Evolutionary conservation across 371 early-diverging fungal species (phyloP).

Genomic region (Mycotypha africana): DNA sequence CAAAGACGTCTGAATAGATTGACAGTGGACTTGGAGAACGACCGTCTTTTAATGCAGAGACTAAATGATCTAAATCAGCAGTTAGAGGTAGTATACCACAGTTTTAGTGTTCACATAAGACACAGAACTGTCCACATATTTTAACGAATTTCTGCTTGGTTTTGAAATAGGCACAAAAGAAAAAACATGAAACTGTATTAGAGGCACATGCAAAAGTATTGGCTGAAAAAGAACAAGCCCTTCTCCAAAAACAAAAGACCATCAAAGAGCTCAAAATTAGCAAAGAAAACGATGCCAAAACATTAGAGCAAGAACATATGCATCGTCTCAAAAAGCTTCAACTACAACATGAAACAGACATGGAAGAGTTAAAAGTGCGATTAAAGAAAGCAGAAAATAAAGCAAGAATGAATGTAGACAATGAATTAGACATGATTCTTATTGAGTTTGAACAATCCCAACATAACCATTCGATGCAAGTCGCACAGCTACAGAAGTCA

Average conservation of each 20-base stretch:
- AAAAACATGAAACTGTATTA: slow-evolving; percentile 36
- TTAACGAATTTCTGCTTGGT: too few species aligned
- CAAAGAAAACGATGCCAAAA: slow-evolving; percentile 26
- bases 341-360: slow-evolving; percentile 21
- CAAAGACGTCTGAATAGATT: slow-evolving; percentile 34
- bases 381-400: slow-evolving; percentile 28
- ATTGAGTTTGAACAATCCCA: slow-evolving; percentile 47
- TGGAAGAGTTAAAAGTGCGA: slow-evolving; percentile 20
- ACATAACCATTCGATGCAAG: slow-evolving; percentile 34
- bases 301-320: slow-evolving; percentile 28
- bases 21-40: slow-evolving; percentile 41
- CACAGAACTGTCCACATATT: too few species aligned
- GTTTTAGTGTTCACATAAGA: too few species aligned
- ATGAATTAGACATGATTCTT: slow-evolving; percentile 37
- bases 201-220: slow-evolving; percentile 36
- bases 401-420: slow-evolving; percentile 32
- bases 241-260: slow-evolving; percentile 29
- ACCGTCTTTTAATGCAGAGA: slow-evolving; percentile 35
- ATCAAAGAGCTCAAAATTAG: slow-evolving; percentile 25
- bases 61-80: slow-evolving; percentile 39
- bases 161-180: slow-evolving; percentile 30
- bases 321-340: slow-evolving; percentile 21
- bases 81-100: slow-evolving; percentile 35
- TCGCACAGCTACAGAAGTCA: slow-evolving; percentile 31
- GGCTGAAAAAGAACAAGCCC: slow-evolving; percentile 35